A percentile compares a stretch with the other conserved stretches of the same genome.
phyloP scores from a whole-genome alignment of 345 rosid species.

The Trapa bicornis region DNA sequence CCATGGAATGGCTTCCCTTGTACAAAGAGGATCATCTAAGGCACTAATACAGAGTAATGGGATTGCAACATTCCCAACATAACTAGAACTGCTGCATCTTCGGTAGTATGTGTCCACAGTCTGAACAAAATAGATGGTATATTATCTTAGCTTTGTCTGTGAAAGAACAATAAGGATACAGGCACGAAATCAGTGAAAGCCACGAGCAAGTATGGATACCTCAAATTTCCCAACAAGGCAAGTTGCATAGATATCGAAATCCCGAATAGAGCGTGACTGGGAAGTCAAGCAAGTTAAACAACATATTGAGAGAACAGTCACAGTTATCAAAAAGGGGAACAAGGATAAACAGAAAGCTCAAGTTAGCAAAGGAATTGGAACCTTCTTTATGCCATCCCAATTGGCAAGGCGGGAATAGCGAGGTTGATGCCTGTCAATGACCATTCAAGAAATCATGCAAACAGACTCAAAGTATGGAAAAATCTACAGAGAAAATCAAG shows the following conservation, averaged over 20 bases:
- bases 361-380: constrained; percentile 17
- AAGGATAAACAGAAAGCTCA: constrained; percentile 5
- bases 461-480: not conserved
- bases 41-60: constrained; percentile 83
- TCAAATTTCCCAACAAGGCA: constrained; percentile 78
- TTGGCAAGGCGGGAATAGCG: constrained; percentile 78
- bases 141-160: not conserved
- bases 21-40: constrained; percentile 86
- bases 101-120: constrained; percentile 82
- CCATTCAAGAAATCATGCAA: constrained; percentile 10
- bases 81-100: constrained; percentile 58
- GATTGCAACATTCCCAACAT: constrained; percentile 51
- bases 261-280: constrained; percentile 79
- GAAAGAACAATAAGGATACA: constrained; percentile 10
- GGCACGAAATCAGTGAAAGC: constrained; percentile 5
- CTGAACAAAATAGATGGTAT: constrained; percentile 23
- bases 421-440: constrained; percentile 66
- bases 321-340: too few species aligned
- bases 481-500: not conserved
- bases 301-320: constrained; percentile 3
- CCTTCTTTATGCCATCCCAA: constrained; percentile 92
- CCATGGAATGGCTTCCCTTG: constrained; percentile 89
- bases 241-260: constrained; percentile 71
- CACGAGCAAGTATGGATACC: constrained; percentile 28
- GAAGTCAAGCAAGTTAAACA: constrained; percentile 5